These are phyloP conservation scores for Castanopsis chinensis DNA, from an alignment of 306 rosid species.

Conservation along the genomic window DNA sequence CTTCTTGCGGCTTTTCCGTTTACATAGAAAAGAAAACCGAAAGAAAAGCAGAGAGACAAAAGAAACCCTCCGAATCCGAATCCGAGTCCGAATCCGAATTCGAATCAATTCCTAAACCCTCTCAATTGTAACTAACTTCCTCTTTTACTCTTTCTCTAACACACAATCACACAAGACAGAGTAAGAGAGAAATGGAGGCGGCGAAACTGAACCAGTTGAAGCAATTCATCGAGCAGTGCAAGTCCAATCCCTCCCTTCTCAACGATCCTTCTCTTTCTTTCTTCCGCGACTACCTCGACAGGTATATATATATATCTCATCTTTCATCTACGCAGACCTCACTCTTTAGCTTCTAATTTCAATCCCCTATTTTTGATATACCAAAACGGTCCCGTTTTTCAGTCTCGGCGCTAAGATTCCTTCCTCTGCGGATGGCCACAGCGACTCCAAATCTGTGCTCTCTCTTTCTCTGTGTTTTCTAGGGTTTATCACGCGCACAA, in stretches of 20 bases:
- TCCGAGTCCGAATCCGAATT: neutral
- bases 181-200: conserved; percentile 49
- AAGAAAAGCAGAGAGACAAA: neutral
- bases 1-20: neutral
- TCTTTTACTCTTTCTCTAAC: too few species aligned
- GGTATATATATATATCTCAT: conserved; percentile 25
- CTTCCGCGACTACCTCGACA: conserved; percentile 87
- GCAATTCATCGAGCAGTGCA: conserved; percentile 73
- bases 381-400: neutral
- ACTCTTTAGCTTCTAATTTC: neutral
- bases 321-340: neutral
- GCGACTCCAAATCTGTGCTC: conserved; percentile 56
- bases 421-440: conserved; percentile 28
- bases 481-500: neutral
- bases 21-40: neutral
- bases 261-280: conserved; percentile 78
- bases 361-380: neutral
- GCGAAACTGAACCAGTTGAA: conserved; percentile 59
- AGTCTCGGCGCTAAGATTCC: conserved; percentile 78
- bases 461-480: neutral
- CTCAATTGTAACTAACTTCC: too few species aligned
- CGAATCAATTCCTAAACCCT: neutral
- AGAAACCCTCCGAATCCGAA: neutral
- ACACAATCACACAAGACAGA: too few species aligned
- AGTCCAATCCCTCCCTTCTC: conserved; percentile 73